A percentile compares a stretch with the other conserved stretches of the same genome.
These are phyloP conservation scores for Chalaropsis ovoidea DNA, from an alignment of 2,329 filamentous ascomycete species.

Conservation along the genomic window DNA sequence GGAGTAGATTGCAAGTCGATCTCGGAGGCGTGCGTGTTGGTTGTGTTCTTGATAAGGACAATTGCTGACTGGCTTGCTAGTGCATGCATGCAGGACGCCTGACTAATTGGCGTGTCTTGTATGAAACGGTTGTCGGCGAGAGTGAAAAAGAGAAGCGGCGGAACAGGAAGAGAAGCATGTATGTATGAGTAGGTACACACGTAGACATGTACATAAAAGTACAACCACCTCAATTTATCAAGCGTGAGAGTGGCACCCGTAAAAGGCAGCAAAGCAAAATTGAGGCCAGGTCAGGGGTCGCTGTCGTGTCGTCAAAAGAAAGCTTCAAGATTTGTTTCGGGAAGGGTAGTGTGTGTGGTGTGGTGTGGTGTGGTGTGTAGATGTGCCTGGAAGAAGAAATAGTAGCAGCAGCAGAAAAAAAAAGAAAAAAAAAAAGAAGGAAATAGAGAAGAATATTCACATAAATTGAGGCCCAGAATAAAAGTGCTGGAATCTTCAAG, in stretches of 20 bases:
- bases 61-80: too few species aligned
- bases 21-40: neutral
- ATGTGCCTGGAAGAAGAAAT: too few species aligned
- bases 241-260: neutral
- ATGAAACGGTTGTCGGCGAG: neutral
- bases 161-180: neutral
- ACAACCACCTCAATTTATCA: neutral
- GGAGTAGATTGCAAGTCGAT: neutral
- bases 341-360: too few species aligned
- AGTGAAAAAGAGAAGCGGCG: neutral
- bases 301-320: neutral
- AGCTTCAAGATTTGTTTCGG: neutral
- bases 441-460: neutral
- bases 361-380: neutral
- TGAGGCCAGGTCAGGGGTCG: constrained; percentile 13
- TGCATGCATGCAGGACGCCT: too few species aligned
- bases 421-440: neutral
- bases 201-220: neutral
- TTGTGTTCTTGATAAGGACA: neutral
- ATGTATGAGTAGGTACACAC: too few species aligned
- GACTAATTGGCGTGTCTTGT: too few species aligned
- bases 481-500: neutral
- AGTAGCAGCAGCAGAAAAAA: too few species aligned
- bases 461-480: neutral
- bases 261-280: neutral